Percentiles rank a stretch among this genome's conserved stretches.
Evolutionary conservation across 768 basidiomycete genomes (phyloP).

Genomic region (Galerina sulciceps): DNA sequence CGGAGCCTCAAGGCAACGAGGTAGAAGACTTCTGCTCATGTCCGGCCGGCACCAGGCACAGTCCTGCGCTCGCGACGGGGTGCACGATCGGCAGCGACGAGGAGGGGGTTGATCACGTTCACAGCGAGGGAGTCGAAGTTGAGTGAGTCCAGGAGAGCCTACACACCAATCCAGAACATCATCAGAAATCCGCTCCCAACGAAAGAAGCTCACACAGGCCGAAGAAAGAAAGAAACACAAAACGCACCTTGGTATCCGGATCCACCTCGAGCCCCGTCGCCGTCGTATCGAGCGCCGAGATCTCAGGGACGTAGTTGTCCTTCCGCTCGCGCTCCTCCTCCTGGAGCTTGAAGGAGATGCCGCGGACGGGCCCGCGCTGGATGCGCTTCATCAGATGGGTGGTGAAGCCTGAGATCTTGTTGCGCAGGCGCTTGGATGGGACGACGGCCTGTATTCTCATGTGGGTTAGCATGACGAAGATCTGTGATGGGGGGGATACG

Average conservation of each 20-base stretch:
- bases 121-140: conserved; percentile 94
- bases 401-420: conserved; percentile 99
- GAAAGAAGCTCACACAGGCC: neutral
- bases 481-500: conserved; percentile 17
- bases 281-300: conserved; percentile 90
- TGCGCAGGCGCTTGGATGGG: conserved; percentile 97
- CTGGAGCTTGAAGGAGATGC: conserved; percentile 99
- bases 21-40: conserved; percentile 23
- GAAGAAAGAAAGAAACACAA: neutral
- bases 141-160: conserved; percentile 89
- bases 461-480: too few relatives aligned
- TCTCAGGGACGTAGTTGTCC: conserved; percentile 99
- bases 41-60: conserved; percentile 80
- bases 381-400: conserved; percentile 99
- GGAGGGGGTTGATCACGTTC: conserved; percentile 66
- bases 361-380: conserved; percentile 96
- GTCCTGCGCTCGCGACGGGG: conserved; percentile 76
- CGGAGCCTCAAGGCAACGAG: neutral
- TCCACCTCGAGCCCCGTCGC: conserved; percentile 84
- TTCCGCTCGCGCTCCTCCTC: conserved; percentile 99
- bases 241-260: conserved; percentile 86
- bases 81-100: conserved; percentile 70
- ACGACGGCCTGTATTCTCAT: conserved; percentile 87
- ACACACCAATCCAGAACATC: neutral
- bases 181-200: neutral